These are phyloP conservation scores for Populus deltoides DNA, from an alignment of 345 rosid genomes.

Conservation along the genomic window DNA sequence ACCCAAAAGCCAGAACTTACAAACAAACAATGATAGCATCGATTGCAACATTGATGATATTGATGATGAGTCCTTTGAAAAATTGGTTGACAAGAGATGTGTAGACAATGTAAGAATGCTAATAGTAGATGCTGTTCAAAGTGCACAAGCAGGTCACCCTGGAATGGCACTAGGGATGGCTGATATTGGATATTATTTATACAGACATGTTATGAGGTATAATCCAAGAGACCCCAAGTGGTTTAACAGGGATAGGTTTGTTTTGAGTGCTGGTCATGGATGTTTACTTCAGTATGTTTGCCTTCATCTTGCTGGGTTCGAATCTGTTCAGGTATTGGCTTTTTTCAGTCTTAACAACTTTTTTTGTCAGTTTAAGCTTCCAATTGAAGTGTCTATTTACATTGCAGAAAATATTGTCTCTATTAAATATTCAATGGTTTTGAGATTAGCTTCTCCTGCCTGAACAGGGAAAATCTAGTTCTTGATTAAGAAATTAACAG, in stretches of 20 bases:
- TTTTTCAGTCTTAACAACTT: too few relatives aligned
- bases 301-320: slow-evolving; percentile 41
- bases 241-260: slow-evolving; percentile 43
- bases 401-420: too few relatives aligned
- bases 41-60: neutral
- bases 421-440: too few relatives aligned
- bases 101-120: slow-evolving; percentile 39
- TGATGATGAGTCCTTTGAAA: slow-evolving; percentile 20
- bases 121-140: slow-evolving; percentile 55
- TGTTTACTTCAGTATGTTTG: slow-evolving; percentile 42
- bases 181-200: slow-evolving; percentile 25
- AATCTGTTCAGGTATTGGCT: slow-evolving; percentile 23
- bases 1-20: neutral
- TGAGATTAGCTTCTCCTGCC: neutral
- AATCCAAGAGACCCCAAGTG: slow-evolving; percentile 36
- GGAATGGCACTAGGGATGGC: slow-evolving; percentile 61
- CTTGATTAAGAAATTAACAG: neutral
- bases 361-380: too few relatives aligned
- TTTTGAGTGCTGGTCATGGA: slow-evolving; percentile 44
- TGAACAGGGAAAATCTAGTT: neutral
- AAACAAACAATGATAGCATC: neutral
- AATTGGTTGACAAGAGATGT: slow-evolving; percentile 40
- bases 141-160: slow-evolving; percentile 60
- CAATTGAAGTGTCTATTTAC: too few relatives aligned
- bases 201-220: slow-evolving; percentile 32